Evolutionary conservation across 495 filamentous ascomycete genomes (phyloP).

Genomic region (Lophiotrema nucula): DNA sequence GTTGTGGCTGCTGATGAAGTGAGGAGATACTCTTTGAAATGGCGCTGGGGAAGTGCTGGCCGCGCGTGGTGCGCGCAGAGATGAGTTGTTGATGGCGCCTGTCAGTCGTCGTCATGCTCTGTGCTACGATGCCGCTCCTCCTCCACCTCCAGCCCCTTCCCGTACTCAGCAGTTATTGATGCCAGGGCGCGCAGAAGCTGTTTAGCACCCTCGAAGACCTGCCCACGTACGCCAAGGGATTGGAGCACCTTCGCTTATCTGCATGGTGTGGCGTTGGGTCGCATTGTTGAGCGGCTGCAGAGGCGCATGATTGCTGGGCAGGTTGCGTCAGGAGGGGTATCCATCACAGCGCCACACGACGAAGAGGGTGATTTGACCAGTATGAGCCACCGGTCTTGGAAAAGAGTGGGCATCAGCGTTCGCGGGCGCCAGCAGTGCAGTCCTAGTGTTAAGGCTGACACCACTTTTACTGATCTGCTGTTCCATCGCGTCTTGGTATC

Average conservation of each 20-base stretch:
- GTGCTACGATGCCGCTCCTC: not conserved
- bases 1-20: not conserved
- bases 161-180: no score
- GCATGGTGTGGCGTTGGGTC: slow-evolving; percentile 19
- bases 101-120: slow-evolving; percentile 9
- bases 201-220: slow-evolving; percentile 4
- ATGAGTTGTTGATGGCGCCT: slow-evolving; percentile 12
- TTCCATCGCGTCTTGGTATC: not conserved
- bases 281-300: slow-evolving; percentile 6
- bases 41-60: not conserved
- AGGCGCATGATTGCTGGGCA: slow-evolving; percentile 1
- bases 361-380: no score
- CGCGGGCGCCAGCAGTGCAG: not conserved
- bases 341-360: not conserved
- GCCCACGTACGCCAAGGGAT: slow-evolving; percentile 9
- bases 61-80: not conserved
- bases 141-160: not conserved
- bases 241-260: slow-evolving; percentile 14
- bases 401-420: not conserved
- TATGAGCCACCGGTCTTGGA: no score
- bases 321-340: not conserved
- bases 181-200: not conserved
- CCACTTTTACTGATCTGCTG: not conserved
- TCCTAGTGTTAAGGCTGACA: not conserved
- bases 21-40: not conserved